phyloP scores from a whole-genome alignment of 2,329 filamentous ascomycete genomes.

The Aspergillus sp. region DNA sequence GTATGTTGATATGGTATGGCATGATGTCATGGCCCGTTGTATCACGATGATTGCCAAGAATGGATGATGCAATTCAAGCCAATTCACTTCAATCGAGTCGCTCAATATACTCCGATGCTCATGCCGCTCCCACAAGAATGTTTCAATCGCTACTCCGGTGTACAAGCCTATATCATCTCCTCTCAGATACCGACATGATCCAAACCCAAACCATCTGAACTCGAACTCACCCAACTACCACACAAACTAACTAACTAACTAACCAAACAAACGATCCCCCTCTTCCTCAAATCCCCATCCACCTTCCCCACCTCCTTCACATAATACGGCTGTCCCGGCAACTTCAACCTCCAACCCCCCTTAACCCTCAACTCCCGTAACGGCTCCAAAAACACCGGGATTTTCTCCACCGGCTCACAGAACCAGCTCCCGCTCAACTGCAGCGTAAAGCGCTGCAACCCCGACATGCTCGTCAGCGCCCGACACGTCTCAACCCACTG shows the following conservation, averaged over 20 bases:
- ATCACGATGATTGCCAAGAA: too few relatives aligned
- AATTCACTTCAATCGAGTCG: too few relatives aligned
- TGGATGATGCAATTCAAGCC: too few relatives aligned
- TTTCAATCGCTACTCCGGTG: too few relatives aligned
- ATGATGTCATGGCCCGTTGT: too few relatives aligned
- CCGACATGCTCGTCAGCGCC: conserved; percentile 23
- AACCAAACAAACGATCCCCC: conserved; percentile 35
- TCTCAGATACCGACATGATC: too few relatives aligned
- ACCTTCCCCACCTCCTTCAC: conserved; percentile 29
- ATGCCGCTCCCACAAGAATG: too few relatives aligned
- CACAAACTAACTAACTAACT: conserved; percentile 9
- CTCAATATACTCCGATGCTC: too few relatives aligned
- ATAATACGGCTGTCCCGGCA: conserved; percentile 37
- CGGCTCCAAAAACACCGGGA: conserved; percentile 37
- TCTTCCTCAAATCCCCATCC: conserved; percentile 29
- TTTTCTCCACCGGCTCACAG: conserved; percentile 35
- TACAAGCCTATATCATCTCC: too few relatives aligned
- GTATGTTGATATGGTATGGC: too few relatives aligned
- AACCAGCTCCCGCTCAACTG: conserved; percentile 37
- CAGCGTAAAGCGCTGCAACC: conserved; percentile 32
- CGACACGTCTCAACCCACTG: conserved; percentile 40
- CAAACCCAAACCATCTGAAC: too few relatives aligned
- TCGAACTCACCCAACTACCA: too few relatives aligned
- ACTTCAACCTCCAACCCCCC: conserved; percentile 29
- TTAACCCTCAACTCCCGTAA: conserved; percentile 26